Conservation (phyloP, 345 rosid species). For the Lepidium sativum region DNA sequence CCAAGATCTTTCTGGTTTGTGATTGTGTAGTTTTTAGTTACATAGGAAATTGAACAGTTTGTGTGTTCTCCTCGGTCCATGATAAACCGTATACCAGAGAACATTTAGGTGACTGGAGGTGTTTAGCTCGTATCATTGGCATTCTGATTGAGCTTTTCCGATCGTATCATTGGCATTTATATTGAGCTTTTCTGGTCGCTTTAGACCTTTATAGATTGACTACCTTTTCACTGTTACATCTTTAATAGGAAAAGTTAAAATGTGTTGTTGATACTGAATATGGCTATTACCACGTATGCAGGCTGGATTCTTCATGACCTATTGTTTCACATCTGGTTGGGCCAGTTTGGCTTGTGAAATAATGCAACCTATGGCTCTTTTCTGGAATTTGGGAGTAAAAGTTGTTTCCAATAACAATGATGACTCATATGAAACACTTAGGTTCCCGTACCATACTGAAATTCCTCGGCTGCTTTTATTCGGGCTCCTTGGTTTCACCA, state of each 20-base stretch:
- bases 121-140: no score
- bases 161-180: no score
- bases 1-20: background rate
- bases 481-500: slow-evolving; percentile 81
- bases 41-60: background rate
- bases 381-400: slow-evolving; percentile 43
- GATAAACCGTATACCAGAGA: background rate
- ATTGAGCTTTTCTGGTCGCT: no score
- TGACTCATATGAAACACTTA: slow-evolving; percentile 34
- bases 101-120: background rate
- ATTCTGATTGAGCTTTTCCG: no score
- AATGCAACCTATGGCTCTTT: slow-evolving; percentile 56
- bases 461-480: slow-evolving; percentile 70
- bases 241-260: no score
- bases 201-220: no score
- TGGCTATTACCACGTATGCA: slow-evolving; percentile 31
- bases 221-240: no score
- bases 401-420: slow-evolving; percentile 33
- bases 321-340: slow-evolving; percentile 84
- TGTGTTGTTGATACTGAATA: no score
- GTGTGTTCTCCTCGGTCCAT: background rate
- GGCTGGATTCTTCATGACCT: slow-evolving; percentile 93
- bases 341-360: slow-evolving; percentile 71
- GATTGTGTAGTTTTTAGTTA: background rate
- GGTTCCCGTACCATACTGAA: slow-evolving; percentile 85